Conservation (phyloP, 2,329 filamentous ascomycete genomes). For the Trichoderma koningii region DNA sequence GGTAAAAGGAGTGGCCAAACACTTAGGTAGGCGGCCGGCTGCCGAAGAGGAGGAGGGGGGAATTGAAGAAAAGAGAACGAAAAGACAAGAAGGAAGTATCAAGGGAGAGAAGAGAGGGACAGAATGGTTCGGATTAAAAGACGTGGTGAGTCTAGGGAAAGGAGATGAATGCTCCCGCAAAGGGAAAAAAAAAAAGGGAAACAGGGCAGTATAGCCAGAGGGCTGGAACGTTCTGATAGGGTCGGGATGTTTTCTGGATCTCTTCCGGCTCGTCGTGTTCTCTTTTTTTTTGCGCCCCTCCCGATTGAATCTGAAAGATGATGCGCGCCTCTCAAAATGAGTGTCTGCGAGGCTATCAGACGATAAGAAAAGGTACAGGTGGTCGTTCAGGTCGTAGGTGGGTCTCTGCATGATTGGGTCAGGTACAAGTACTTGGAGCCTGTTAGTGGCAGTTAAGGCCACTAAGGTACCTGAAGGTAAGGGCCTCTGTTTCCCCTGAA, state of each 20-base stretch:
- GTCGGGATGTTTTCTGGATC: no score
- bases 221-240: background rate
- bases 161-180: background rate
- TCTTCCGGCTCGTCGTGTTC: no score
- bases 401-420: no score
- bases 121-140: background rate
- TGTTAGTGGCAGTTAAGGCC: no score
- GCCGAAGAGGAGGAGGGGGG: background rate
- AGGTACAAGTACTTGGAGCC: no score
- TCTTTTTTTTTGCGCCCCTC: constrained; percentile 14
- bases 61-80: background rate
- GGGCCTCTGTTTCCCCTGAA: no score
- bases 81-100: background rate
- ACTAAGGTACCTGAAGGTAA: background rate
- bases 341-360: background rate
- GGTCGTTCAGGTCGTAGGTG: background rate
- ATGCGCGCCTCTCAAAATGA: background rate
- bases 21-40: background rate
- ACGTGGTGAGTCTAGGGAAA: background rate
- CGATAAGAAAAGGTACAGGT: background rate
- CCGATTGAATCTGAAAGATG: background rate
- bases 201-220: background rate
- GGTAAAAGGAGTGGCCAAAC: constrained; percentile 7
- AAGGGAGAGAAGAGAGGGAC: background rate
- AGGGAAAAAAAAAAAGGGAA: background rate